Conservation (phyloP, 176 grass and related monocot genomes). For the Alloteropsis semialata region DNA sequence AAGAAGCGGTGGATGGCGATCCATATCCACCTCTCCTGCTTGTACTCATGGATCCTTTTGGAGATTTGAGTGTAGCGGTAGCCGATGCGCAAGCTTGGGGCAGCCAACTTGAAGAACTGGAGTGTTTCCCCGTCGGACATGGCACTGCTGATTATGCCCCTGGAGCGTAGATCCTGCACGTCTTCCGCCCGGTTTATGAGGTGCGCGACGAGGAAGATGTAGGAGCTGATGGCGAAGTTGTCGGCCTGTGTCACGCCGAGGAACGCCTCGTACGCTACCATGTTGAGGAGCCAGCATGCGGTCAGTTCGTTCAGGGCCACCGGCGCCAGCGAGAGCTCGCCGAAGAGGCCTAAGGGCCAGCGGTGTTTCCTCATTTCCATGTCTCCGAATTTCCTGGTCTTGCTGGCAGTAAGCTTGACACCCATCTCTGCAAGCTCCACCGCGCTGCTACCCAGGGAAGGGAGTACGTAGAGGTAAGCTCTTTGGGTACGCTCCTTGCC, state of each 20-base stretch:
- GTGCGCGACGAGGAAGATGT: neutral
- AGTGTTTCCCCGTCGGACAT: neutral
- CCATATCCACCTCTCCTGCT: neutral
- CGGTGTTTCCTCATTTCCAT: neutral
- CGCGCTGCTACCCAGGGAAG: neutral
- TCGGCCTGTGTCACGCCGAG: neutral
- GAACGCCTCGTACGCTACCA: neutral
- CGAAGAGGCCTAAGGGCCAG: neutral
- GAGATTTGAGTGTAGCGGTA: neutral
- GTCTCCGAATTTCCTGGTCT: neutral
- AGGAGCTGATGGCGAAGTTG: neutral
- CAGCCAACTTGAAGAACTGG: neutral
- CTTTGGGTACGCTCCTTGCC: no score
- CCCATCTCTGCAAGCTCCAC: conserved; percentile 15
- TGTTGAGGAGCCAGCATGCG: neutral
- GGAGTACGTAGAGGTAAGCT: no score
- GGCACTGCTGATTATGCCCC: neutral
- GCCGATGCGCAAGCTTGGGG: neutral
- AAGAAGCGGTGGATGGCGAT: neutral
- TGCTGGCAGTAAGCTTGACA: neutral
- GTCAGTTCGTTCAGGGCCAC: neutral
- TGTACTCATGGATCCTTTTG: neutral
- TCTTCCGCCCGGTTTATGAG: neutral
- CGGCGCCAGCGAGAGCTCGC: conserved; percentile 6
- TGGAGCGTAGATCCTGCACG: neutral